Conservation (phyloP, 768 basidiomycete genomes). For the Termitomyces bulborhizus region DNA sequence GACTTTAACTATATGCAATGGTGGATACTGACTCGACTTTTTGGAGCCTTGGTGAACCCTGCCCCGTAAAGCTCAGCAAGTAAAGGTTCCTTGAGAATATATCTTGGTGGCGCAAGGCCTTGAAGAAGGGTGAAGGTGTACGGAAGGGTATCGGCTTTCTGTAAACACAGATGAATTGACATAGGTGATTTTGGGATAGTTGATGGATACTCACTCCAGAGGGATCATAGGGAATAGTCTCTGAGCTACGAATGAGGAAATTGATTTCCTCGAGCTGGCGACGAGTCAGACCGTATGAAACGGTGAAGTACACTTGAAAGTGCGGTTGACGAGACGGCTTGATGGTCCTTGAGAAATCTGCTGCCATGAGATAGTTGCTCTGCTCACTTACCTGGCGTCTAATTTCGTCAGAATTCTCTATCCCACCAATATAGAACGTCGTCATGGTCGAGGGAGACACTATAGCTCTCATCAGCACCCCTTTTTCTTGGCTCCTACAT, state of each 20-base stretch:
- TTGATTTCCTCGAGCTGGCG: conserved; percentile 68
- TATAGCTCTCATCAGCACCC: conserved; percentile 18
- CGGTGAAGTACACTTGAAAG: conserved; percentile 70
- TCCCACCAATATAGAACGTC: conserved; percentile 73
- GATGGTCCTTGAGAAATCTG: neutral
- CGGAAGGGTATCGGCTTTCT: conserved; percentile 25
- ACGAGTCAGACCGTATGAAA: conserved; percentile 68
- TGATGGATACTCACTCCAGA: conserved; percentile 14
- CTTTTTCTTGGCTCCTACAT: neutral
- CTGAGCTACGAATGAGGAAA: conserved; percentile 49
- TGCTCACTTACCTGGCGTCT: conserved; percentile 29
- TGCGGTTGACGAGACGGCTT: conserved; percentile 46
- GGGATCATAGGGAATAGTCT: conserved; percentile 26
- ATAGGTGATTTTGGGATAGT: neutral
- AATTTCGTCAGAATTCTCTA: conserved; percentile 43
- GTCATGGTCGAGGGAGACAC: conserved; percentile 70
- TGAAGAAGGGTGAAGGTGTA: conserved; percentile 50
- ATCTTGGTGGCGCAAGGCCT: conserved; percentile 43
- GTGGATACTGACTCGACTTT: conserved; percentile 38
- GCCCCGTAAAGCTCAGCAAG: conserved; percentile 75
- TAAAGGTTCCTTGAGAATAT: conserved; percentile 56
- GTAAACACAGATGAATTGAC: neutral
- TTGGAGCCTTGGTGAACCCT: conserved; percentile 68
- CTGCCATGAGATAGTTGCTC: neutral
- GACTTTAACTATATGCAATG: neutral